These are phyloP conservation scores for Metarhizium album DNA, from an alignment of 2,329 filamentous ascomycete species.

Conservation along the genomic window DNA sequence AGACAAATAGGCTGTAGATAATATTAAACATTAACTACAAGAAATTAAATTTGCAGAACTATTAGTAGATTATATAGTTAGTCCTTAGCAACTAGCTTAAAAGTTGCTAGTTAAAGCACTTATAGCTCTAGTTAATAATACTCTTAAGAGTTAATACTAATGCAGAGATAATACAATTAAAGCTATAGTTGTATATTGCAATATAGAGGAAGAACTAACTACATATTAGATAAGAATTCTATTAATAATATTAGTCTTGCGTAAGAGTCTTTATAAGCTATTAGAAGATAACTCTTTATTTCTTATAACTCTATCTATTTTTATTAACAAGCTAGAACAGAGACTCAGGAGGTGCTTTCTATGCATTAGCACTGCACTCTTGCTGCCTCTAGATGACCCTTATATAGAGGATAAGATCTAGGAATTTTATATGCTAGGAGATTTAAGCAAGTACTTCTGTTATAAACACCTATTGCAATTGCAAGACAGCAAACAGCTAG, in stretches of 20 bases:
- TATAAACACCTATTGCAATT: conserved; percentile 7
- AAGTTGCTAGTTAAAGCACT: conserved; percentile 10
- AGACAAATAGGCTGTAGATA: background rate
- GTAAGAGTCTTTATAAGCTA: no score
- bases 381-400: no score
- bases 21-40: conserved; percentile 13
- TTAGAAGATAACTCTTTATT: no score
- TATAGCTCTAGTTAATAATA: conserved; percentile 1
- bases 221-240: no score
- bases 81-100: conserved; percentile 8
- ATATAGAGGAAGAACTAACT: background rate
- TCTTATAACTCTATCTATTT: no score
- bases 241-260: no score
- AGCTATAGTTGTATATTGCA: conserved; percentile 1
- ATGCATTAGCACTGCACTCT: no score
- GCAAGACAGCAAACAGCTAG: background rate
- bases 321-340: no score
- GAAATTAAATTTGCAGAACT: conserved; percentile 9
- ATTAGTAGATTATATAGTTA: background rate
- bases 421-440: conserved; percentile 7
- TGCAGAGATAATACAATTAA: conserved; percentile 9
- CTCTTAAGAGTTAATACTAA: conserved; percentile 8
- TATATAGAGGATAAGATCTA: conserved; percentile 1
- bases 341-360: no score
- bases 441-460: conserved; percentile 9